Conservation (phyloP, 2,329 filamentous ascomycete genomes). For the Fusarium lyarnte region DNA sequence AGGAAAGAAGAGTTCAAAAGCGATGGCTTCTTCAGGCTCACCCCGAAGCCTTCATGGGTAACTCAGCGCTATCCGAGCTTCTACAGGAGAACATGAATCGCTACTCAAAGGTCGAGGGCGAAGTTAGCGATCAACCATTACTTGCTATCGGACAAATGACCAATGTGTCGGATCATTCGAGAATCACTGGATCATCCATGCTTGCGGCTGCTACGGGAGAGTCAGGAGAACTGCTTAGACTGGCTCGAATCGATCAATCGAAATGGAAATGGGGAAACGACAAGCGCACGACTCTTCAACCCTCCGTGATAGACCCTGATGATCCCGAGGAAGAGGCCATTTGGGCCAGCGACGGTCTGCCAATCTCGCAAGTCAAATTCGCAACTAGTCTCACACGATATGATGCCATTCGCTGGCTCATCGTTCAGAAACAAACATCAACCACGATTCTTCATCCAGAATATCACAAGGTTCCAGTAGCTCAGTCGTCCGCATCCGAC, state of each 20-base stretch:
- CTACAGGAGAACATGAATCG: constrained; percentile 51
- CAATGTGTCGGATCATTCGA: constrained; percentile 49
- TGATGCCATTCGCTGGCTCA: constrained; percentile 58
- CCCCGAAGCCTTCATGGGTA: constrained; percentile 60
- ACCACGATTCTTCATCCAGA: constrained; percentile 64
- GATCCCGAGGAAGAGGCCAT: constrained; percentile 58
- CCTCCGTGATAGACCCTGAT: constrained; percentile 54
- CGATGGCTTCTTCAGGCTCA: constrained; percentile 62
- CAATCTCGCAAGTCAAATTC: constrained; percentile 63
- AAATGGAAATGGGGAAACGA: constrained; percentile 64
- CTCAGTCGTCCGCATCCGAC: constrained; percentile 26
- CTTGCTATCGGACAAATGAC: constrained; percentile 67
- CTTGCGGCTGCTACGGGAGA: constrained; percentile 64
- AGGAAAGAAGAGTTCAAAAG: constrained; percentile 50
- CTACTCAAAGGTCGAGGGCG: constrained; percentile 43
- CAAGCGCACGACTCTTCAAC: constrained; percentile 56
- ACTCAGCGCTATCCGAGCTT: constrained; percentile 44
- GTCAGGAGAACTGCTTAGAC: constrained; percentile 65
- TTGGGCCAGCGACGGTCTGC: constrained; percentile 63
- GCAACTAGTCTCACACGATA: constrained; percentile 51
- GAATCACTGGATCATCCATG: constrained; percentile 45
- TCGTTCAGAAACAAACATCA: constrained; percentile 62
- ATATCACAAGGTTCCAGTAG: constrained; percentile 53
- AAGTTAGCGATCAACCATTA: constrained; percentile 45
- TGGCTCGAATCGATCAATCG: constrained; percentile 61